Conservation (phyloP, 1,284 basidiomycete genomes). For the Trichosporon sp. region DNA sequence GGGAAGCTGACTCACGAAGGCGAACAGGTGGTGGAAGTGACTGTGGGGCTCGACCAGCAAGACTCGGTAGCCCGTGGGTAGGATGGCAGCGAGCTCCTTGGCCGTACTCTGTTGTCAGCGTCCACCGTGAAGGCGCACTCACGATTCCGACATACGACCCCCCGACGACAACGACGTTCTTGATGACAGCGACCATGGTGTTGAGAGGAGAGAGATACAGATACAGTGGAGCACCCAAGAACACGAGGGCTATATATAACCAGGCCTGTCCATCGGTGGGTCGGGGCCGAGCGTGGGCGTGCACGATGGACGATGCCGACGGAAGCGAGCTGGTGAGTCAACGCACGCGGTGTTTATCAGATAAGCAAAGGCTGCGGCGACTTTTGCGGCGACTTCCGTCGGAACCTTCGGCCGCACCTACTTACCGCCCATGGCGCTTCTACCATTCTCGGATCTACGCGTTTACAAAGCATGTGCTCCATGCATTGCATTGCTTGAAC, state of each 20-base stretch:
- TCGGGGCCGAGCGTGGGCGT: neutral
- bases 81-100: conserved; percentile 32
- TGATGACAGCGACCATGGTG: neutral
- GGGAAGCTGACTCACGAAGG: conserved; percentile 31
- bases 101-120: conserved; percentile 28
- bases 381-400: conserved; percentile 4
- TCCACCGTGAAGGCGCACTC: neutral
- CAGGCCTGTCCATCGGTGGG: too few relatives aligned
- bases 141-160: conserved; percentile 38
- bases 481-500: too few relatives aligned
- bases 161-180: conserved; percentile 37
- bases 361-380: neutral
- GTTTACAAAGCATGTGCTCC: too few relatives aligned
- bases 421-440: too few relatives aligned
- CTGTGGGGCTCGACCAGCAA: conserved; percentile 43
- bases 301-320: too few relatives aligned
- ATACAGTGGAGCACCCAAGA: neutral
- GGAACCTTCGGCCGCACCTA: neutral
- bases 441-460: too few relatives aligned
- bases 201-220: neutral
- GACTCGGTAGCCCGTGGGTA: conserved; percentile 29
- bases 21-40: conserved; percentile 47
- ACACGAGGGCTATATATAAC: neutral
- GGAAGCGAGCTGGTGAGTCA: neutral
- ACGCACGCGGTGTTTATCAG: conserved; percentile 4